Percentiles rank a stretch among this genome's conserved stretches.
Conservation (phyloP, 148 eudicot genomes). For the Rhododendron ovatum region DNA sequence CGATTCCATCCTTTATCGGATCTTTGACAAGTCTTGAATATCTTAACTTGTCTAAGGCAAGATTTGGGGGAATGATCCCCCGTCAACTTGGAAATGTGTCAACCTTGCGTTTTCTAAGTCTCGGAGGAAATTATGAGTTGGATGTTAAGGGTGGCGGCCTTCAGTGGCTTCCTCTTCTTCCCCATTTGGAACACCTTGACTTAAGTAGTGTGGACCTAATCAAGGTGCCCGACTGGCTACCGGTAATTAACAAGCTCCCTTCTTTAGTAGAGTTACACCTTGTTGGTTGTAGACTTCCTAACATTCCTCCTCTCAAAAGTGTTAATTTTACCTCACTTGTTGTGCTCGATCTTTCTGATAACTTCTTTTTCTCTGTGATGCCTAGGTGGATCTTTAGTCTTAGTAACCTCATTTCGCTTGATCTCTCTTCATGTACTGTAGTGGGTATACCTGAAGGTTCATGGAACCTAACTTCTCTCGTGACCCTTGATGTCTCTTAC, state of each 20-base stretch:
- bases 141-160: neutral
- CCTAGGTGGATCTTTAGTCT: neutral
- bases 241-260: neutral
- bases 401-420: neutral
- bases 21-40: neutral
- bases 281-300: neutral
- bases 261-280: neutral
- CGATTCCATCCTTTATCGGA: neutral
- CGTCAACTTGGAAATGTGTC: slow-evolving; percentile 1
- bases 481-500: neutral
- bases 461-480: neutral
- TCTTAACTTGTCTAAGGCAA: neutral
- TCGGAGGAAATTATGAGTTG: neutral
- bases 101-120: neutral
- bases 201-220: neutral
- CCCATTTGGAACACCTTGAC: neutral
- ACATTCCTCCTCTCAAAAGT: neutral
- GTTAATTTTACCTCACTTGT: neutral
- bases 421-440: neutral
- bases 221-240: neutral
- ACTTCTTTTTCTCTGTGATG: neutral
- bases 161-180: slow-evolving; percentile 1
- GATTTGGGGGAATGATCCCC: neutral
- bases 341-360: neutral
- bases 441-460: neutral